These are phyloP conservation scores for Bruguiera parviflora DNA, from an alignment of 345 rosid genomes.

Conservation along the genomic window DNA sequence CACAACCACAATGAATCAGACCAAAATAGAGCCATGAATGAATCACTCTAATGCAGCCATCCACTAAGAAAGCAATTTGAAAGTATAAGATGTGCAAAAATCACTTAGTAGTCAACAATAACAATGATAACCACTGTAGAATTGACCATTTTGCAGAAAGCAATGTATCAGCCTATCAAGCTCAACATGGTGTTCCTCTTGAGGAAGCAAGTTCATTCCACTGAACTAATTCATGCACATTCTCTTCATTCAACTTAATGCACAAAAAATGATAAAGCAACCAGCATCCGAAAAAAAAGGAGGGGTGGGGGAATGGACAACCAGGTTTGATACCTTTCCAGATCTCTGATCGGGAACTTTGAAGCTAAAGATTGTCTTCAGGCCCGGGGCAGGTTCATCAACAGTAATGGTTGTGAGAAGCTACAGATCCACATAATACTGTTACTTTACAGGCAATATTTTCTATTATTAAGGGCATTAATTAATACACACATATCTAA, in stretches of 20 bases:
- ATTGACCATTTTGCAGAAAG: no score
- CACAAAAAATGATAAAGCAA: neutral
- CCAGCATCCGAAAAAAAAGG: neutral
- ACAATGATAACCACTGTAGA: no score
- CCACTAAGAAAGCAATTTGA: no score
- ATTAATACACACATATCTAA: neutral
- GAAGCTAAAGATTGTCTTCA: conserved; percentile 81
- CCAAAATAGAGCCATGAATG: neutral
- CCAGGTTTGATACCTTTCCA: conserved; percentile 56
- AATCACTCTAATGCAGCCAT: no score
- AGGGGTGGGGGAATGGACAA: neutral
- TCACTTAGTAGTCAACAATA: no score
- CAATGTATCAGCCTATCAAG: no score
- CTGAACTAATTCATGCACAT: no score
- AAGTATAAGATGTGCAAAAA: no score
- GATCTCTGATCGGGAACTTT: conserved; percentile 89
- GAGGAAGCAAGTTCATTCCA: no score
- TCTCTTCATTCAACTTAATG: neutral
- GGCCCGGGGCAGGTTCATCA: conserved; percentile 90
- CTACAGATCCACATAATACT: conserved; percentile 34
- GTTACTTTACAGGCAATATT: neutral
- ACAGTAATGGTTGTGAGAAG: conserved; percentile 72
- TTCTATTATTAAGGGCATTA: neutral
- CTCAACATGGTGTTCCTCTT: no score
- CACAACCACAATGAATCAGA: conserved; percentile 14